Conservation (phyloP, 2,329 filamentous ascomycete species). For the Chrysoporthe austroafricana region DNA sequence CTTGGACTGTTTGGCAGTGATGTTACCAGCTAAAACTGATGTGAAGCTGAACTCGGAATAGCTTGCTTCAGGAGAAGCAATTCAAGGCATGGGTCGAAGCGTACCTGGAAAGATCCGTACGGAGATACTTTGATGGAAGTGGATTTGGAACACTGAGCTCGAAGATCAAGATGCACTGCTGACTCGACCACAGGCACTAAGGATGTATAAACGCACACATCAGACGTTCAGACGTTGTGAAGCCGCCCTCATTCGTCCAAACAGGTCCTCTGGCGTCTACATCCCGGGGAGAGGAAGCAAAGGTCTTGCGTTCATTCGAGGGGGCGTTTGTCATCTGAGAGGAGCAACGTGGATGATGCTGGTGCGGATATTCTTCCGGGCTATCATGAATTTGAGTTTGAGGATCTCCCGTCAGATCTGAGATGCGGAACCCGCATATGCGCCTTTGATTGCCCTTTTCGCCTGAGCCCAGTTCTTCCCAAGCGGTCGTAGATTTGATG, state of each 20-base stretch:
- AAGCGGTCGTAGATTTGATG: neutral
- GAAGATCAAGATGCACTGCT: neutral
- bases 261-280: no score
- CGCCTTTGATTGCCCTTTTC: neutral
- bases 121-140: neutral
- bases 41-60: neutral
- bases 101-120: neutral
- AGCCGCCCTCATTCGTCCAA: no score
- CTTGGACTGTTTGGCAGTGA: neutral
- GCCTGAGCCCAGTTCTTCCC: slow-evolving; percentile 3
- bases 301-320: neutral
- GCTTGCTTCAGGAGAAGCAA: neutral
- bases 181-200: neutral
- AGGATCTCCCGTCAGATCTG: slow-evolving; percentile 16
- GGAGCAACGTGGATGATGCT: neutral
- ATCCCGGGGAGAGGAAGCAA: no score
- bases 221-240: no score
- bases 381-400: neutral
- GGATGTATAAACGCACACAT: no score
- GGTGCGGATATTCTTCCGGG: neutral
- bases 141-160: neutral
- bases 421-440: slow-evolving; percentile 14
- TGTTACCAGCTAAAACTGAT: neutral
- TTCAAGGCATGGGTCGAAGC: slow-evolving; percentile 1
- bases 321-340: neutral